Percentiles rank a stretch among this genome's conserved stretches.
These are phyloP conservation scores for Fusarium virguliforme DNA, from an alignment of 2,329 filamentous ascomycete species.

Conservation along the genomic window DNA sequence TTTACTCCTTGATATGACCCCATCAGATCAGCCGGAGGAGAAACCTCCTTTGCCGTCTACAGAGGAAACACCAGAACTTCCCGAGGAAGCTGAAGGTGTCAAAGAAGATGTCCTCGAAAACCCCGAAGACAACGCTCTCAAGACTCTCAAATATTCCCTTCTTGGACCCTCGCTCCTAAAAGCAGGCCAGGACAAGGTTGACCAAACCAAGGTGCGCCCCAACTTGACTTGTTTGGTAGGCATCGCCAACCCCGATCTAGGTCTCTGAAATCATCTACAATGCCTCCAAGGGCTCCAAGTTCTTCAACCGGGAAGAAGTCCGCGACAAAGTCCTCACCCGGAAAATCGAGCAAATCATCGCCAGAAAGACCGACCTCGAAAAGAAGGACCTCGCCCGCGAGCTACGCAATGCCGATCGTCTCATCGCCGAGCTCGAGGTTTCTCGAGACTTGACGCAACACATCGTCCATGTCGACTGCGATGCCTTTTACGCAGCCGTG, in stretches of 20 bases:
- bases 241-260: conserved; percentile 50
- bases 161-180: conserved; percentile 94
- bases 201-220: conserved; percentile 81
- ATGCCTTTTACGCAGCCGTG: conserved; percentile 97
- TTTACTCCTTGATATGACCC: conserved; percentile 42
- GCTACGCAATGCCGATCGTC: conserved; percentile 82
- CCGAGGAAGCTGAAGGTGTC: conserved; percentile 20
- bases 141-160: conserved; percentile 88
- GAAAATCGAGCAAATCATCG: conserved; percentile 86
- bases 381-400: conserved; percentile 82
- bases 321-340: conserved; percentile 86
- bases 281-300: conserved; percentile 96
- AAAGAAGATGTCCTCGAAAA: conserved; percentile 25
- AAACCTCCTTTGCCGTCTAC: conserved; percentile 30
- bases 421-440: conserved; percentile 84
- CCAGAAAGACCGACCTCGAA: conserved; percentile 82
- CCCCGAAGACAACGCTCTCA: conserved; percentile 36
- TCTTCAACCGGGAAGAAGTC: conserved; percentile 90
- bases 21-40: conserved; percentile 33
- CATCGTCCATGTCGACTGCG: conserved; percentile 94
- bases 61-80: conserved; percentile 13
- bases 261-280: conserved; percentile 98
- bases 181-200: conserved; percentile 92
- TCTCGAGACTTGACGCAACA: conserved; percentile 86
- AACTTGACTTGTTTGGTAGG: no score